Evolutionary conservation across 495 filamentous ascomycete genomes (phyloP).

Genomic region (Trichoderma erinaceum): DNA sequence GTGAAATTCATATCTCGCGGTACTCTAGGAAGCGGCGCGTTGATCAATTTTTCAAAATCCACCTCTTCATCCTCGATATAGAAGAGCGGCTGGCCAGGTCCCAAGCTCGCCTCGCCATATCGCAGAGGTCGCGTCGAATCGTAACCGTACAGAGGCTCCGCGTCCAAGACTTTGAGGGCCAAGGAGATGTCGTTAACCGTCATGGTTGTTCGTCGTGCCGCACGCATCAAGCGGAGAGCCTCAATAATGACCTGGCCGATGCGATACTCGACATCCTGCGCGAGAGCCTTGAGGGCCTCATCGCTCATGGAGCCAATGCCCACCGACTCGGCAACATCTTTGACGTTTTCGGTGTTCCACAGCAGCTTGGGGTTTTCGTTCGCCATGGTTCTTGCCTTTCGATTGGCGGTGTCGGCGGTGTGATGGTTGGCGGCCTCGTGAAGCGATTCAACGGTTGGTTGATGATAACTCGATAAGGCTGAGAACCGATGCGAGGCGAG

Average conservation of each 20-base stretch:
- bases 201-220: slow-evolving; percentile 72
- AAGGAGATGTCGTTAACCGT: slow-evolving; percentile 80
- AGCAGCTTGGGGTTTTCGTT: slow-evolving; percentile 39
- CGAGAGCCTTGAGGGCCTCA: slow-evolving; percentile 74
- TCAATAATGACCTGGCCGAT: slow-evolving; percentile 88
- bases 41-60: slow-evolving; percentile 97
- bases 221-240: slow-evolving; percentile 90
- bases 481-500: neutral
- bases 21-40: slow-evolving; percentile 88
- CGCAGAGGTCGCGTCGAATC: slow-evolving; percentile 78
- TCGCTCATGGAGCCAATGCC: slow-evolving; percentile 73
- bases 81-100: slow-evolving; percentile 90
- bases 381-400: neutral
- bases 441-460: neutral
- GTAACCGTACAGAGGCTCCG: slow-evolving; percentile 94
- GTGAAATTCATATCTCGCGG: slow-evolving; percentile 90
- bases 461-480: neutral
- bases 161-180: slow-evolving; percentile 76
- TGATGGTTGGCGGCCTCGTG: neutral
- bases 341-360: slow-evolving; percentile 95
- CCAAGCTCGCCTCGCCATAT: slow-evolving; percentile 89
- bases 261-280: slow-evolving; percentile 92
- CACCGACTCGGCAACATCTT: slow-evolving; percentile 91
- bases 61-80: slow-evolving; percentile 98
- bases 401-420: neutral